These are phyloP conservation scores for Lactarius tabidus DNA, from an alignment of 768 basidiomycete species.

Conservation along the genomic window DNA sequence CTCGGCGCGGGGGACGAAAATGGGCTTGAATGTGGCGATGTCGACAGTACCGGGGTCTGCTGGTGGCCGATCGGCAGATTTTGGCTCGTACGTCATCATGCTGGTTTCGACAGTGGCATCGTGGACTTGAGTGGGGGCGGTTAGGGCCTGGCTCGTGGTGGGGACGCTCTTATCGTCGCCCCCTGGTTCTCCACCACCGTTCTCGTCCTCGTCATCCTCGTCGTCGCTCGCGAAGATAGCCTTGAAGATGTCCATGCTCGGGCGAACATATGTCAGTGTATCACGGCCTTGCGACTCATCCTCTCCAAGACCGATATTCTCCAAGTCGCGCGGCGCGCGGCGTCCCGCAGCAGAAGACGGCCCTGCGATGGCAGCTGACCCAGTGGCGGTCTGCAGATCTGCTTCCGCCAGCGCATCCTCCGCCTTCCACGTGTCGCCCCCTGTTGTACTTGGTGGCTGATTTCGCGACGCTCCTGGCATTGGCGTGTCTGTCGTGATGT, in stretches of 20 bases:
- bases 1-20: constrained; percentile 66
- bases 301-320: constrained; percentile 86
- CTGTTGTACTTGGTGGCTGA: neutral
- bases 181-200: constrained; percentile 28
- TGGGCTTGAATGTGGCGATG: constrained; percentile 78
- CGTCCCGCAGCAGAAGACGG: constrained; percentile 2
- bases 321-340: constrained; percentile 46
- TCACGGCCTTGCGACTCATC: constrained; percentile 87
- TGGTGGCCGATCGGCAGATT: constrained; percentile 4
- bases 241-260: constrained; percentile 91
- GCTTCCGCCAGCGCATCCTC: constrained; percentile 24
- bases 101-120: constrained; percentile 5
- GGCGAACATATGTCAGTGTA: constrained; percentile 82
- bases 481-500: constrained; percentile 36
- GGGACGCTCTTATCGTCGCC: constrained; percentile 11
- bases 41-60: constrained; percentile 39
- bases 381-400: constrained; percentile 16
- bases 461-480: constrained; percentile 17
- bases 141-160: neutral
- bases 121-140: constrained; percentile 16
- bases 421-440: constrained; percentile 17
- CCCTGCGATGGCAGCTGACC: neutral
- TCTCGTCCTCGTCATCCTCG: constrained; percentile 61
- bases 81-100: constrained; percentile 15
- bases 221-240: constrained; percentile 97